Conservation (phyloP, 371 early-diverging fungal genomes). For the Haplosporangium sp. region DNA sequence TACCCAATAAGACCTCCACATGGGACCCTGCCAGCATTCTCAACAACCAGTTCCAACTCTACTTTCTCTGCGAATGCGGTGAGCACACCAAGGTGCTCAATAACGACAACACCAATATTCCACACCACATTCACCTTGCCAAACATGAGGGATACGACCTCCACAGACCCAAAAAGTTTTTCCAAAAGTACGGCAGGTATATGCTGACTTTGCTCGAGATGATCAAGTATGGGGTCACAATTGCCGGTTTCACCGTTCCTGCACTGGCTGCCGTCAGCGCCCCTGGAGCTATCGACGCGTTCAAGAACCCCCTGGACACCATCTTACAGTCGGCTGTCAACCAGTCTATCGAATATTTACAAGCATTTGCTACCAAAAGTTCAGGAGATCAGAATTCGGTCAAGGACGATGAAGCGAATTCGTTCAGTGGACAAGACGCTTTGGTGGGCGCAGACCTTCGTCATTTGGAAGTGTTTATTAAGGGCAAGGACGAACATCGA, state of each 20-base stretch:
- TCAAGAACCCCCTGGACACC: neutral
- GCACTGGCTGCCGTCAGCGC: neutral
- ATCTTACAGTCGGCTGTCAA: conserved; percentile 5
- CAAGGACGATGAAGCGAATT: neutral
- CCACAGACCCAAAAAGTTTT: conserved; percentile 10
- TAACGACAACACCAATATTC: neutral
- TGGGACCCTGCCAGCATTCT: conserved; percentile 4
- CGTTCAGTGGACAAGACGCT: neutral
- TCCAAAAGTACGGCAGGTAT: conserved; percentile 10
- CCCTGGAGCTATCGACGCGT: neutral
- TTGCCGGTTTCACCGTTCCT: conserved; percentile 2
- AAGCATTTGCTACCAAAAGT: neutral
- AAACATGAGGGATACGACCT: conserved; percentile 17
- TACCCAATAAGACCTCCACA: neutral
- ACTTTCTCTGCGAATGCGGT: conserved; percentile 24
- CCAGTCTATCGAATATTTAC: conserved; percentile 3
- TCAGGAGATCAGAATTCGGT: neutral
- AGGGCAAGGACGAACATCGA: conserved; percentile 4
- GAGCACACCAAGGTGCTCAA: conserved; percentile 8
- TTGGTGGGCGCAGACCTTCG: conserved; percentile 20
- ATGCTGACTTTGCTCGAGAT: conserved; percentile 13
- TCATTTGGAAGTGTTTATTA: conserved; percentile 8
- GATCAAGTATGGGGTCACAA: conserved; percentile 8
- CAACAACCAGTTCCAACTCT: conserved; percentile 14
- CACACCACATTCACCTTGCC: conserved; percentile 14